These are phyloP conservation scores for Hsuehochloa calcarea DNA, from an alignment of 176 grass and related monocot species.

Conservation along the genomic window DNA sequence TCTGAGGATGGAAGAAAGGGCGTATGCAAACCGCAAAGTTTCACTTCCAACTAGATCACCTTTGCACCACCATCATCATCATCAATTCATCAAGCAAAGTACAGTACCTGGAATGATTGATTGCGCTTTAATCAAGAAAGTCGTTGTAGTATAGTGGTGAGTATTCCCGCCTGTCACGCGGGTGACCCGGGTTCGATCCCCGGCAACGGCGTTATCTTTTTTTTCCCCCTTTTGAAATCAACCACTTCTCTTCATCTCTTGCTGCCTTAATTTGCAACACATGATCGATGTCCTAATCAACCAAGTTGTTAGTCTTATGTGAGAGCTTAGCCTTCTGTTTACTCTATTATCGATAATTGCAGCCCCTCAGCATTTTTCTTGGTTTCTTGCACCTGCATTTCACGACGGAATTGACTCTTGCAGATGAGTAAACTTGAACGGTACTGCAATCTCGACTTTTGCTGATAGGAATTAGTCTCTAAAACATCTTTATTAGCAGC, in stretches of 20 bases:
- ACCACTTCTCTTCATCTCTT: too few species aligned
- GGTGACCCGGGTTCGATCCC: slow-evolving; percentile 73
- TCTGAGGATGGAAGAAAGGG: too few species aligned
- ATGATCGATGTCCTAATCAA: too few species aligned
- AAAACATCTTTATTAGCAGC: not conserved
- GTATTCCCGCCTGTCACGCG: slow-evolving; percentile 85
- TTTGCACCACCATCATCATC: too few species aligned
- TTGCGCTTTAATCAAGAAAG: too few species aligned
- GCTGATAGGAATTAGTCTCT: not conserved
- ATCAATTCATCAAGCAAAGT: too few species aligned
- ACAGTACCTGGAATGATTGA: too few species aligned
- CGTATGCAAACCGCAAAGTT: too few species aligned
- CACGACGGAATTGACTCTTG: not conserved
- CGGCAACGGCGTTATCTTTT: slow-evolving; percentile 39
- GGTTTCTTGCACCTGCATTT: not conserved
- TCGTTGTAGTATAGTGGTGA: slow-evolving; percentile 65
- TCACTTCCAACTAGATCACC: too few species aligned
- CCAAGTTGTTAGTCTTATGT: too few species aligned
- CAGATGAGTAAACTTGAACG: slow-evolving; percentile 6
- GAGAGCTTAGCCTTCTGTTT: not conserved
- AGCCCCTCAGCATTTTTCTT: not conserved
- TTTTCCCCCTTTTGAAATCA: too few species aligned
- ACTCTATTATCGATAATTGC: not conserved
- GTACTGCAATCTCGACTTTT: not conserved
- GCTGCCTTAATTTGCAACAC: too few species aligned